Percentiles rank a stretch among this genome's conserved stretches.
phyloP scores from a whole-genome alignment of 371 early-diverging fungal genomes.

The Polyrhizophydium stewartii region DNA sequence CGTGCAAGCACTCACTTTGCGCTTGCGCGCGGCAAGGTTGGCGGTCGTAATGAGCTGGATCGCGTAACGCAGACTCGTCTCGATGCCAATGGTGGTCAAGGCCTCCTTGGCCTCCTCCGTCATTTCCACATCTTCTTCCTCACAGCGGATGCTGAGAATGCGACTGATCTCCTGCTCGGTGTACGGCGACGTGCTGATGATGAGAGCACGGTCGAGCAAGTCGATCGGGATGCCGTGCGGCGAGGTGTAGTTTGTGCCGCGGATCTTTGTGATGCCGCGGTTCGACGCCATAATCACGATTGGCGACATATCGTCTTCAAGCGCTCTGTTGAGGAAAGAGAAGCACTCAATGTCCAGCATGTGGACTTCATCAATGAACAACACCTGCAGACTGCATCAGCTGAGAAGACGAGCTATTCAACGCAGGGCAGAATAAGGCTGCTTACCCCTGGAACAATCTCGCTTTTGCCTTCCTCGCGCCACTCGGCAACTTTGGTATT shows the following conservation, averaged over 20 bases:
- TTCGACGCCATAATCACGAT: slow-evolving; percentile 98
- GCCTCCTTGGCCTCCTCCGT: slow-evolving; percentile 85
- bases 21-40: slow-evolving; percentile 80
- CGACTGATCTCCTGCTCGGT: slow-evolving; percentile 80
- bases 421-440: background rate
- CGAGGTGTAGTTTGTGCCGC: slow-evolving; percentile 90
- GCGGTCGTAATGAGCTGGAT: slow-evolving; percentile 96
- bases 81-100: slow-evolving; percentile 86
- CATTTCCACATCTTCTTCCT: slow-evolving; percentile 97
- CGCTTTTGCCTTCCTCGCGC: slow-evolving; percentile 99
- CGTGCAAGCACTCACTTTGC: slow-evolving; percentile 59
- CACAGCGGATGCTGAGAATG: slow-evolving; percentile 88
- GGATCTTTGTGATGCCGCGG: slow-evolving; percentile 88
- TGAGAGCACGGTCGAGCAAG: slow-evolving; percentile 90
- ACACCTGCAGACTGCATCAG: slow-evolving; percentile 44
- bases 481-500: slow-evolving; percentile 96
- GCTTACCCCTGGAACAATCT: slow-evolving; percentile 92
- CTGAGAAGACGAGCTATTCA: background rate
- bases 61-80: slow-evolving; percentile 93
- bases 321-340: slow-evolving; percentile 95
- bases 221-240: slow-evolving; percentile 98
- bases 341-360: slow-evolving; percentile 99
- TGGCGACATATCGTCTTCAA: slow-evolving; percentile 94
- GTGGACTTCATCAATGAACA: slow-evolving; percentile 99
- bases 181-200: slow-evolving; percentile 88